Evolutionary conservation across 768 basidiomycete species (phyloP), one percentile per base, ranked within the genome.

Genomic region (Tulasnella sp.): DNA sequence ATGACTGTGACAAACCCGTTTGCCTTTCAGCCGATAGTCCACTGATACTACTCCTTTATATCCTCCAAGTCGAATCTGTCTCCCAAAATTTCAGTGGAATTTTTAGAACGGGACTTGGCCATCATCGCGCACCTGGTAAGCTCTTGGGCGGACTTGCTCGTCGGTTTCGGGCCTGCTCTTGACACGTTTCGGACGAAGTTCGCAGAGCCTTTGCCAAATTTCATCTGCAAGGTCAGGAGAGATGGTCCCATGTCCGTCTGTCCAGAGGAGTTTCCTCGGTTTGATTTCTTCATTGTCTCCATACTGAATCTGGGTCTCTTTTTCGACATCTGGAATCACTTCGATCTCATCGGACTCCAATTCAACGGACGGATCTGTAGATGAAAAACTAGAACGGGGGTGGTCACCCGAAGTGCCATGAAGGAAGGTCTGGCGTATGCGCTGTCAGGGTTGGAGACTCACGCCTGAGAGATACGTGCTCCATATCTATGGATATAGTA

Each of bases 181-280:
- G 42, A 25, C 4, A 22, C 72, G 36, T 49, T 38, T 25, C 67
- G 39, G 76, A 19, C 78, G 76, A n/a, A 38, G 31, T 25, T 67
- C 67, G n/a, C 71, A 40, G 9, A 78, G 70, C 3, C 83, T 84
- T 15, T 80, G 77, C 89, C 90, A 93, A 39, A 95, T 91, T 79
- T 80, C 83, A 52, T 89, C 81, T 0, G 85, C 88, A 4, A 94
- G 84, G 31, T 84, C 83, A 25, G 83, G 82, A 0, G 92, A 91
- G 70, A 94, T 92, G 0, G 92, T 93, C 1, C 93, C 93, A 14
- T 91, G 88, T 25, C 93, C 93, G 76, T 95, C 93, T 0, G 93
- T 94, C 80, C 89, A 90, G 31, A 86, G 77, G 7, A 37, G 45
- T 31, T 12, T 37, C 25, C 40, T 17, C 6, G 71, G 42, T 40